Evolutionary conservation across 1,139 yeast species (phyloP).

Genomic region (Yamadazyma mexicana): DNA sequence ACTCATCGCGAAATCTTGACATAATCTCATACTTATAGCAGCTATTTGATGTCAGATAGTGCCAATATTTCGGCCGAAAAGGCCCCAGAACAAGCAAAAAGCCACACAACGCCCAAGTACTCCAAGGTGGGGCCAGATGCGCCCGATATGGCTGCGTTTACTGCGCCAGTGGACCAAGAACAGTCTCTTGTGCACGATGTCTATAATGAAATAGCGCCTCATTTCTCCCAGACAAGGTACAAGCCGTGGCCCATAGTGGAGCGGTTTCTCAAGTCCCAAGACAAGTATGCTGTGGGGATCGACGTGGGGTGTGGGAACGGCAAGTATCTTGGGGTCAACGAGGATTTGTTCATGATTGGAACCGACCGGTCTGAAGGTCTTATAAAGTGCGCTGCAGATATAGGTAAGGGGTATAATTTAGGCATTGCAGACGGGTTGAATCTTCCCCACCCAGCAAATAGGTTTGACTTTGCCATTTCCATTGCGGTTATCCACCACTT

Average conservation of each 20-base stretch:
- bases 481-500: slow-evolving; percentile 97
- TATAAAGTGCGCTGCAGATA: slow-evolving; percentile 63
- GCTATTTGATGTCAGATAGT: no score
- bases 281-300: slow-evolving; percentile 43
- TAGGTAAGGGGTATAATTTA: slow-evolving; percentile 38
- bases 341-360: slow-evolving; percentile 68
- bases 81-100: background rate
- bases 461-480: slow-evolving; percentile 88
- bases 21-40: no score
- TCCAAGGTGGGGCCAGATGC: slow-evolving; percentile 15
- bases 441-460: slow-evolving; percentile 60
- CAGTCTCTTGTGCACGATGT: slow-evolving; percentile 82
- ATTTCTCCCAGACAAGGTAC: slow-evolving; percentile 89
- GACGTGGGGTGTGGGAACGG: slow-evolving; percentile 98
- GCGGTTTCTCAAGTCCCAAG: slow-evolving; percentile 48
- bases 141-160: slow-evolving; percentile 17
- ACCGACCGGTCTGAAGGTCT: slow-evolving; percentile 83
- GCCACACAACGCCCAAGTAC: background rate
- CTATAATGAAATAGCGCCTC: slow-evolving; percentile 87
- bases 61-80: background rate
- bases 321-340: slow-evolving; percentile 75
- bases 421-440: slow-evolving; percentile 75
- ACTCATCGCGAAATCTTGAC: no score
- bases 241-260: slow-evolving; percentile 98
- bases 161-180: slow-evolving; percentile 61